Evolutionary conservation across 495 filamentous ascomycete species (phyloP), one percentile per base, ranked within the genome.

Genomic region (Lindgomyces ingoldianus): DNA sequence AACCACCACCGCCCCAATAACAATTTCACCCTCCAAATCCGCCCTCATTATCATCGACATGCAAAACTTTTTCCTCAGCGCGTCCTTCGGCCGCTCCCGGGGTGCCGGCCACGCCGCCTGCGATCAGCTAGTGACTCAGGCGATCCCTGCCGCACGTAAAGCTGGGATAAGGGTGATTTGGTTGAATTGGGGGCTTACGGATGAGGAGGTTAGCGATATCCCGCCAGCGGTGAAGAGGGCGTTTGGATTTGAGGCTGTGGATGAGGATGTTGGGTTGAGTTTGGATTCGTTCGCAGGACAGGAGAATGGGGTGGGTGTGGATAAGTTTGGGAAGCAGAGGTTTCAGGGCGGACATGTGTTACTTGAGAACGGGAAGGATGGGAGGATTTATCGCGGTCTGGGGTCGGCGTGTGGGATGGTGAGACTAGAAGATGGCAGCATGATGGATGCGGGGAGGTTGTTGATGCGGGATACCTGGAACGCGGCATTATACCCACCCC

Each of bases 21-120:
- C 76, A 10, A 60, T 82, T 4, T 72, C 73, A 8, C 78, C 82
- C 4, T 54, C 70, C 11, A 74, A 71, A 51, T 78, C 77, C 29
- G 84, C 81, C 4, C 73, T 87, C 1, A 72, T 85, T 1, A 78
- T 87, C 22, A 79, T 85, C 33, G 84, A 87, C 72, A 83, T 87
- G 78, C 82, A 87, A 67, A 87, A 86, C 72, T 86, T 81, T 75
- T 86, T 86, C 67, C 74, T 87, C 19, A 77, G 70, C n/a, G 59
- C 73, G 10, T 64, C 71, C 8, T 70, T 81, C 29, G 77, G 77
- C 18, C 69, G 70, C 14, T 26, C 68, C 14, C 67, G 62, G 47
- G 68, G 72, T 25, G 56, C 60, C 14, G 74, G 75, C 12, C 68
- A 75, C 21, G 56, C 57, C 16, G 75, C 79, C 4, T 52, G 63